Percentiles rank a stretch among this genome's conserved stretches.
Evolutionary conservation across 345 rosid genomes (phyloP).

Genomic region (Diplotaxis tenuifolia): DNA sequence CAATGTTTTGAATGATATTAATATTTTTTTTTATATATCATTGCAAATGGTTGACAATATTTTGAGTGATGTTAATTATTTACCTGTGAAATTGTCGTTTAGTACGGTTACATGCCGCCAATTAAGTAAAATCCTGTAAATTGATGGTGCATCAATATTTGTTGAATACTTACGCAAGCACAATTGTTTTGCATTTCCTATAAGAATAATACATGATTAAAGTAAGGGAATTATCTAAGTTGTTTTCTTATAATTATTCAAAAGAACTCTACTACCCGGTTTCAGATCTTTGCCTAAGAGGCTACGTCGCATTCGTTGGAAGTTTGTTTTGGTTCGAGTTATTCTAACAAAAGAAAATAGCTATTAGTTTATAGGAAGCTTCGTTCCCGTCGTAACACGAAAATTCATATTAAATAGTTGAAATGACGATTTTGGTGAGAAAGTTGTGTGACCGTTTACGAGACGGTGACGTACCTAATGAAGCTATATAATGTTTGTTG

Average conservation of each 20-base stretch:
- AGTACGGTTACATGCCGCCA: background rate
- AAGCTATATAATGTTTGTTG: conserved; percentile 22
- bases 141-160: background rate
- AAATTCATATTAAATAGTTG: background rate
- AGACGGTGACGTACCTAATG: conserved; percentile 3
- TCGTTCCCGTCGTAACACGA: background rate
- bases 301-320: background rate
- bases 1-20: background rate
- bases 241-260: background rate
- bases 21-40: background rate
- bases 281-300: background rate
- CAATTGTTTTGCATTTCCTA: too few species aligned
- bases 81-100: background rate
- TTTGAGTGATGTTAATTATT: background rate
- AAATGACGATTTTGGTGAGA: conserved; percentile 23
- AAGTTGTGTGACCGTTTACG: conserved; percentile 9
- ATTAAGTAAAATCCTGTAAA: background rate
- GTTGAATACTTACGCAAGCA: background rate
- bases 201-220: background rate
- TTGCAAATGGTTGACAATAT: background rate
- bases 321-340: background rate
- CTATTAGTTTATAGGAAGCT: background rate
- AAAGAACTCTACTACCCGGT: background rate
- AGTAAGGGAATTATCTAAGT: background rate
- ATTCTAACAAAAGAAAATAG: background rate